phyloP scores from a whole-genome alignment of 495 filamentous ascomycete genomes.

The Haplographium delicatum region DNA sequence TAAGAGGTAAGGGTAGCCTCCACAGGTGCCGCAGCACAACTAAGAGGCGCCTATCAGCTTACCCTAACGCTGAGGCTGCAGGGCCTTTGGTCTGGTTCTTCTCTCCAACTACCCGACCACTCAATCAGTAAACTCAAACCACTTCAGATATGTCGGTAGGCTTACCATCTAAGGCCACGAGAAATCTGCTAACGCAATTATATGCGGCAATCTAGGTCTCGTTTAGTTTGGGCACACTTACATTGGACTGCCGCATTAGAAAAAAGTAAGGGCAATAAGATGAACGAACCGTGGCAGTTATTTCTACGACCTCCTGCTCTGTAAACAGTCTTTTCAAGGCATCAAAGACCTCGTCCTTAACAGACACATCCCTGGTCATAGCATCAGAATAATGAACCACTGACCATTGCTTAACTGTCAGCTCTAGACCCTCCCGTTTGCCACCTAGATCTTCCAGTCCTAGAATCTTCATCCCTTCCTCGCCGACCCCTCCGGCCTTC shows the following conservation, averaged over 20 bases:
- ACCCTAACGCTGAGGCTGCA: no score
- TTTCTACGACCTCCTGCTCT: constrained; percentile 69
- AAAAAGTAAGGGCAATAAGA: no score
- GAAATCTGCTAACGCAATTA: constrained; percentile 80
- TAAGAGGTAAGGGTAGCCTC: background rate
- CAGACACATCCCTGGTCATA: constrained; percentile 63
- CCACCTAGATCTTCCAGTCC: constrained; percentile 6
- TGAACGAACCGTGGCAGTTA: constrained; percentile 59
- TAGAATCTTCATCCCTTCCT: constrained; percentile 21
- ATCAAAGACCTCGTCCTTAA: constrained; percentile 59
- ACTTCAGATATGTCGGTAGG: no score
- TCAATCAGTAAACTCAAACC: constrained; percentile 1
- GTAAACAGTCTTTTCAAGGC: constrained; percentile 51
- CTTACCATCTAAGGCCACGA: constrained; percentile 76
- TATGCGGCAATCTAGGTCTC: constrained; percentile 67
- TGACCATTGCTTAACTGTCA: constrained; percentile 56
- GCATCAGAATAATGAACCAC: constrained; percentile 68
- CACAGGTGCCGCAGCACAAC: no score
- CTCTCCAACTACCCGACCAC: background rate
- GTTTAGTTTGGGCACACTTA: no score
- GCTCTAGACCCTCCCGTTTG: background rate
- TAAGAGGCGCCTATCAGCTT: no score
- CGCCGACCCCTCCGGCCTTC: constrained; percentile 25
- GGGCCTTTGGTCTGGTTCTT: constrained; percentile 1
- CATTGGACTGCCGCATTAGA: no score